These are phyloP conservation scores for Gastroboletus turbinatus DNA, from an alignment of 1,284 basidiomycete genomes.

Conservation along the genomic window DNA sequence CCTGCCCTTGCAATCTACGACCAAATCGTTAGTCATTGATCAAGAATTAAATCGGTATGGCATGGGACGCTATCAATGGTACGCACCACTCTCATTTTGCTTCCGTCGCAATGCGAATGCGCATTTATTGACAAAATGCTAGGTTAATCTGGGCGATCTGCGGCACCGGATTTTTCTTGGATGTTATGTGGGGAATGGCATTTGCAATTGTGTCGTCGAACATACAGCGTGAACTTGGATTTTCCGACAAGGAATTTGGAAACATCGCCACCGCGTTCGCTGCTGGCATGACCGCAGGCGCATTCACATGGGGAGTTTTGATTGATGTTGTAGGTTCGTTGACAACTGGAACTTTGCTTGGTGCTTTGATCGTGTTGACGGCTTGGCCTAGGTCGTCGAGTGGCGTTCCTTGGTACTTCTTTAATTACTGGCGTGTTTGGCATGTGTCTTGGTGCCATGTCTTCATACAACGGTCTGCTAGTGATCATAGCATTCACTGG, in stretches of 20 bases:
- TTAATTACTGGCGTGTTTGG: slow-evolving; percentile 18
- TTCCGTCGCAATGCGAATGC: not conserved
- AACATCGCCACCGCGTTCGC: slow-evolving; percentile 1
- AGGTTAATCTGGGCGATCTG: slow-evolving; percentile 23
- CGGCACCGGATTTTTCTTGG: slow-evolving; percentile 11
- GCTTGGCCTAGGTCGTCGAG: slow-evolving; percentile 12
- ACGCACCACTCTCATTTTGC: not conserved
- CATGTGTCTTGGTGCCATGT: slow-evolving; percentile 11
- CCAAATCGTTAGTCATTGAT: slow-evolving; percentile 16
- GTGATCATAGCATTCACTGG: slow-evolving; percentile 10
- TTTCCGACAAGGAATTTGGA: slow-evolving; percentile 16
- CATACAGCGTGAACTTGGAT: slow-evolving; percentile 19
- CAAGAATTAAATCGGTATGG: slow-evolving; percentile 16
- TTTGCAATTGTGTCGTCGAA: not conserved
- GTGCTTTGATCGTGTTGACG: not conserved
- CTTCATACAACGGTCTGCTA: slow-evolving; percentile 14
- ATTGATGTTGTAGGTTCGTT: slow-evolving; percentile 20
- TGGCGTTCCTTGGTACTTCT: slow-evolving; percentile 16
- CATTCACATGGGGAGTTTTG: slow-evolving; percentile 16
- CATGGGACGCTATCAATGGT: slow-evolving; percentile 21
- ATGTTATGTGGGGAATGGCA: slow-evolving; percentile 10
- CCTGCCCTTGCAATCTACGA: not conserved
- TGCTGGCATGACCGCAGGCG: slow-evolving; percentile 8
- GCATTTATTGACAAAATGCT: not conserved
- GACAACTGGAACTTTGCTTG: too few species aligned